These are phyloP conservation scores for Parafenestella ontariensis DNA, from an alignment of 2,329 filamentous ascomycete species.

Conservation along the genomic window DNA sequence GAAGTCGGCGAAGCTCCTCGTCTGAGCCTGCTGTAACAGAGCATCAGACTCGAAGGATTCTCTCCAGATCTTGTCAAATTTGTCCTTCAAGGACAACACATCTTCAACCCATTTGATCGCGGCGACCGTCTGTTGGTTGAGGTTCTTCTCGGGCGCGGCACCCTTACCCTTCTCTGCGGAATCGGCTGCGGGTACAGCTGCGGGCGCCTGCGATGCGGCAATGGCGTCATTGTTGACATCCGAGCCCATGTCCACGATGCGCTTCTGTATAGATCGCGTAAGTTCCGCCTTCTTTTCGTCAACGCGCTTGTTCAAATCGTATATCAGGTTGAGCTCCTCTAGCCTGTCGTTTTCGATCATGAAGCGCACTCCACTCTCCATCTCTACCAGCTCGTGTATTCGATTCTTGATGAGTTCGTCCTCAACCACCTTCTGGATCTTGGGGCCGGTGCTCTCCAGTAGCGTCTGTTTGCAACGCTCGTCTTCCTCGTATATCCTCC, in stretches of 20 bases:
- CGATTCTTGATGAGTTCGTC: constrained; percentile 78
- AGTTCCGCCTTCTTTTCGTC: constrained; percentile 76
- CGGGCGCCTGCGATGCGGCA: constrained; percentile 64
- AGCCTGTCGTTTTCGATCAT: constrained; percentile 92
- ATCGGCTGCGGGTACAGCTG: constrained; percentile 47
- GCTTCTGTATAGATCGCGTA: constrained; percentile 72
- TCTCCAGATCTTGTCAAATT: constrained; percentile 82
- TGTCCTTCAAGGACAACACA: constrained; percentile 82
- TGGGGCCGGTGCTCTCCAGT: constrained; percentile 72
- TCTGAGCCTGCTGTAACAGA: constrained; percentile 79
- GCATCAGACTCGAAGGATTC: constrained; percentile 78
- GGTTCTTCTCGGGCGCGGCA: constrained; percentile 52
- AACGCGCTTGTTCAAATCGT: constrained; percentile 77
- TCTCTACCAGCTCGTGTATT: constrained; percentile 79
- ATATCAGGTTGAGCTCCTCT: constrained; percentile 81
- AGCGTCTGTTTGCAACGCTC: constrained; percentile 85
- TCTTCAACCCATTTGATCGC: constrained; percentile 97
- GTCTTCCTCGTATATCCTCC: constrained; percentile 78
- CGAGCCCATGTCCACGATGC: constrained; percentile 79
- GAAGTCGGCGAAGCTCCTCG: constrained; percentile 87
- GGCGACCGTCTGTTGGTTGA: constrained; percentile 81
- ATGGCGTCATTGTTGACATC: constrained; percentile 78
- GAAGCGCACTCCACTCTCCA: constrained; percentile 84
- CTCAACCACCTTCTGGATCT: constrained; percentile 80
- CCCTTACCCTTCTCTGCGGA: constrained; percentile 61